Conservation (phyloP, 2,329 filamentous ascomycete genomes). For the Talaromyces pinophilus region DNA sequence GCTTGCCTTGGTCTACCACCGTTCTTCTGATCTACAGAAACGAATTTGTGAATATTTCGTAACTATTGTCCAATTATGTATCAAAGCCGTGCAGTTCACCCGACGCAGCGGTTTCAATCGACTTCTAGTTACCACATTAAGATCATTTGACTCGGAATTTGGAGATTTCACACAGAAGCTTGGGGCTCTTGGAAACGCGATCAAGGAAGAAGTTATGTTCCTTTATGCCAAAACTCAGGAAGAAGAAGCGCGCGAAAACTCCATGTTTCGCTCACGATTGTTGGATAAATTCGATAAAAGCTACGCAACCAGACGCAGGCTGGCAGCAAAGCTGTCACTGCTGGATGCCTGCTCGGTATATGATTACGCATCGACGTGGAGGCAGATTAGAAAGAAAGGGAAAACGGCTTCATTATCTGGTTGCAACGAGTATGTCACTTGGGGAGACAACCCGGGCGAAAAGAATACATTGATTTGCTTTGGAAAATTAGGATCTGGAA, state of each 20-base stretch:
- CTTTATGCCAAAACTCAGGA: constrained; percentile 4
- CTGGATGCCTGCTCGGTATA: not conserved
- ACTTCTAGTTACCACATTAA: not conserved
- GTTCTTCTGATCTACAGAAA: not conserved
- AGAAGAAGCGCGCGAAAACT: constrained; percentile 12
- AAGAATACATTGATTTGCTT: not conserved
- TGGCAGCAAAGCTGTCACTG: not conserved
- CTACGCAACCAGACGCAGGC: not conserved
- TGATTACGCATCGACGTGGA: not conserved
- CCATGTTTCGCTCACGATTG: constrained; percentile 7
- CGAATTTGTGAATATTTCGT: constrained; percentile 4
- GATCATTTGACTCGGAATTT: not conserved
- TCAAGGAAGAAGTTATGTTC: constrained; percentile 6
- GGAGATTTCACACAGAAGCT: not conserved
- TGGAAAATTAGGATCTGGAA: not conserved
- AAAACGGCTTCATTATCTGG: not conserved
- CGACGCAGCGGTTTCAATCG: not conserved
- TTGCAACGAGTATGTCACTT: not conserved
- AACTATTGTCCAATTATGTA: not conserved
- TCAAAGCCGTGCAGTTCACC: not conserved
- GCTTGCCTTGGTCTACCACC: constrained; percentile 9
- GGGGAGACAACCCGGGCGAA: not conserved
- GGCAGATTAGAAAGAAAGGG: not conserved
- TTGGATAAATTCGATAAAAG: constrained; percentile 7
- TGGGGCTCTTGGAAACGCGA: not conserved